Percentiles rank a stretch among this genome's conserved stretches.
Evolutionary conservation across 352 stramenopile genomes (phyloP).

Genomic region (Phytophthora vignae): DNA sequence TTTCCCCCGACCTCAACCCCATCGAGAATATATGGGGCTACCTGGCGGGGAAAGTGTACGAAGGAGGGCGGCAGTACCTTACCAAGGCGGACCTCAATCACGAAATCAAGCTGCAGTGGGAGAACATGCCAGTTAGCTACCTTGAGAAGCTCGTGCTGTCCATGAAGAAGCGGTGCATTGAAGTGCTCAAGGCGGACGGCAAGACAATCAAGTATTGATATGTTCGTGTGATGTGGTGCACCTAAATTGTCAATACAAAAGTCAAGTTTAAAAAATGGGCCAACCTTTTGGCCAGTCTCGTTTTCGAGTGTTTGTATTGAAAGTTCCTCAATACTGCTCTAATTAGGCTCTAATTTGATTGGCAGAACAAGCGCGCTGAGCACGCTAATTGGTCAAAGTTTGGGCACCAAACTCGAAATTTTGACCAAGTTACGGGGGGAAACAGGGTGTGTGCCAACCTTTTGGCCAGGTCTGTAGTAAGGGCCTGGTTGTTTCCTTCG

Average conservation of each 20-base stretch:
- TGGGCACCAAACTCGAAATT: too few relatives aligned
- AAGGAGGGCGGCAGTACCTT: slow-evolving; percentile 5
- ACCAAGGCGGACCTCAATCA: too few relatives aligned
- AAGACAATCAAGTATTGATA: slow-evolving; percentile 15
- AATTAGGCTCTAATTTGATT: too few relatives aligned
- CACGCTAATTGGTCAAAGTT: too few relatives aligned
- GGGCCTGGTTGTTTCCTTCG: too few relatives aligned
- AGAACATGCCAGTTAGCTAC: slow-evolving; percentile 4
- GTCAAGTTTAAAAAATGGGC: too few relatives aligned
- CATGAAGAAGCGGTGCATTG: slow-evolving; percentile 16
- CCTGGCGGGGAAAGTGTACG: neutral
- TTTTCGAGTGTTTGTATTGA: too few relatives aligned
- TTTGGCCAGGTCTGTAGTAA: slow-evolving; percentile 9
- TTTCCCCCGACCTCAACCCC: neutral
- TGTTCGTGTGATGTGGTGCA: neutral
- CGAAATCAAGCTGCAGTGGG: slow-evolving; percentile 12
- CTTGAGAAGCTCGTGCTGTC: slow-evolving; percentile 18
- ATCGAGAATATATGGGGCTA: neutral
- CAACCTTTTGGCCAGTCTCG: too few relatives aligned
- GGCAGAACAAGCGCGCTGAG: too few relatives aligned
- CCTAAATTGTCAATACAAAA: too few relatives aligned
- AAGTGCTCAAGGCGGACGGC: slow-evolving; percentile 12
- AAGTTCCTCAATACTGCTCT: too few relatives aligned
- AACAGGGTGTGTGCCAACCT: neutral
- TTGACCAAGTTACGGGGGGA: too few relatives aligned